These are phyloP conservation scores for Leptomonas pyrrhocoris DNA, from an alignment of 208 protist species.

Conservation along the genomic window DNA sequence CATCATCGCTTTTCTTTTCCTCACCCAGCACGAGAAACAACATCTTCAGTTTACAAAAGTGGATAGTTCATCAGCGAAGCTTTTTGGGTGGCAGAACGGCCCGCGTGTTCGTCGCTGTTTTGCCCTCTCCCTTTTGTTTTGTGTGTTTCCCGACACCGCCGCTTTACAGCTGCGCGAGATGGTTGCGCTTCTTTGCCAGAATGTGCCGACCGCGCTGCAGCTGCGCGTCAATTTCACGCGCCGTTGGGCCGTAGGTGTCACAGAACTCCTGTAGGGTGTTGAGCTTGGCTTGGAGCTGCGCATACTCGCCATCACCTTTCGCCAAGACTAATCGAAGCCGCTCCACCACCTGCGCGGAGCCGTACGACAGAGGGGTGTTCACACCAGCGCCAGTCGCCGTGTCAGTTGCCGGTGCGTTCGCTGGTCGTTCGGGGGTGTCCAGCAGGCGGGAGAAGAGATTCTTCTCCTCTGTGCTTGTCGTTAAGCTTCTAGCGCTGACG, in stretches of 20 bases:
- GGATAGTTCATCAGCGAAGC: no score
- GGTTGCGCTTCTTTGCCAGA: conserved; percentile 15
- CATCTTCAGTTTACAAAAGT: no score
- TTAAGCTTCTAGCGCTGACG: neutral
- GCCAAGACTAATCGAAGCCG: conserved; percentile 20
- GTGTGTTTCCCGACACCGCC: no score
- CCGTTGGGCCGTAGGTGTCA: conserved; percentile 23
- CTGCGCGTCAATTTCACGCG: conserved; percentile 23
- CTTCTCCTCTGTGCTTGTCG: neutral
- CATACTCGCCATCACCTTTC: conserved; percentile 17
- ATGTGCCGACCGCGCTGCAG: conserved; percentile 19
- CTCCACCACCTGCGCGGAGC: conserved; percentile 9
- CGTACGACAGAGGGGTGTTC: neutral
- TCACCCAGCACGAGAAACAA: no score
- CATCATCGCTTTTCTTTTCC: no score
- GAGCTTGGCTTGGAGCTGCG: conserved; percentile 21
- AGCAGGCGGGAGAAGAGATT: neutral
- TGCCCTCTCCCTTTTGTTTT: no score
- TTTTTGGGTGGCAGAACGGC: no score
- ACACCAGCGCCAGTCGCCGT: neutral
- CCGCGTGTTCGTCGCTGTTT: no score
- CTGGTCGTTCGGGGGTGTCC: neutral
- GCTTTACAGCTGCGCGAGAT: conserved; percentile 10
- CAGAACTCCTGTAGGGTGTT: conserved; percentile 19
- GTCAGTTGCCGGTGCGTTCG: neutral